Base-by-base conservation (phyloP, 345 rosid genomes). In the Eucalyptus erythrocorys region DNA sequence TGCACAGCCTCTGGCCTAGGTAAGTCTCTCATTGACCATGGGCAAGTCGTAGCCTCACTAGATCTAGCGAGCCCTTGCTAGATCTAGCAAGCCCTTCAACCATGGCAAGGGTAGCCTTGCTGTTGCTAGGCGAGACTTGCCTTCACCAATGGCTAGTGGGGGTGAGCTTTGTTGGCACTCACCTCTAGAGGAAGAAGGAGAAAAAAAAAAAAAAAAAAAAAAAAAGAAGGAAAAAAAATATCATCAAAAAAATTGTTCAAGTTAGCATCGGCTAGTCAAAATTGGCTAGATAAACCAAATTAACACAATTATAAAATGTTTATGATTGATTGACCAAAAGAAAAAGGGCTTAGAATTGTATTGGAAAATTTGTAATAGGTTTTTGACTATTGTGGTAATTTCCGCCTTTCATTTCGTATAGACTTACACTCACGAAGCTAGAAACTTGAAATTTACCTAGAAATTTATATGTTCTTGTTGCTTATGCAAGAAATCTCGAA, bases 1-100 rank as follows among this genome's bases (percentile, higher is more conserved):
- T 26, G 0, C 4, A 1, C 0, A 0, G 4, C 57, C 57, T 51
- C 0, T 19, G 0, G 26, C 57, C 10, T 51, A 1, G 26, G 57
- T 51, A 26, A 19, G 57, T 51, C 57, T 51, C 57, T 51, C 57
- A 51, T 51, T 2, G 1, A 1, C 10, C 57, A 51, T n/a, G 19
- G 19, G 71, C 34, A 64, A n/a, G 71, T n/a, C 10, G 2, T 8
- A 51, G 2, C 71, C 37, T 30, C 2, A 3, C 17, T 4, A 13
- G 57, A 51, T 51, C 0, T 19, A 0, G 57, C 26, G 0, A 51
- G 57, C 57, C 57, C 57, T 51, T 51, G 10, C 10, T 4, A 13
- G 57, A 51, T 51, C 0, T 19, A 0, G 57, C 26, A 0, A 51
- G 57, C 57, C 57, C 57, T 51, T 51, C 1, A 19, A 51, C 55